Evolutionary conservation across 1,139 yeast genomes (phyloP).

Genomic region (Debaryomycetaceae sp.): DNA sequence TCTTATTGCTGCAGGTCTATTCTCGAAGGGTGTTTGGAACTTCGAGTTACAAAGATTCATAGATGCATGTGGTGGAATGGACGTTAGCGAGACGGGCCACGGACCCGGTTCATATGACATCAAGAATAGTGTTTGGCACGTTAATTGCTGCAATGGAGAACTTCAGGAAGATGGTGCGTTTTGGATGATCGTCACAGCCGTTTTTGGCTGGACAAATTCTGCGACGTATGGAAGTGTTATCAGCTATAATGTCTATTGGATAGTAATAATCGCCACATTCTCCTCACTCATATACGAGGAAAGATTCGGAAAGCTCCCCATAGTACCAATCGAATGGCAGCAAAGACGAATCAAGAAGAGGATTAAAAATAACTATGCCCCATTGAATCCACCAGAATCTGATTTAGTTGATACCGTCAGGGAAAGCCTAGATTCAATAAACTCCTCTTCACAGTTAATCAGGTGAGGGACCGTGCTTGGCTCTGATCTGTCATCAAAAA

Average conservation of each 20-base stretch:
- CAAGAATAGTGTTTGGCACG: slow-evolving; percentile 41
- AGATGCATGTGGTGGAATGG: slow-evolving; percentile 40
- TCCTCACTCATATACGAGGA: slow-evolving; percentile 29
- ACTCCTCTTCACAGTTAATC: slow-evolving; percentile 17
- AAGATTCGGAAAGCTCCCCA: slow-evolving; percentile 28
- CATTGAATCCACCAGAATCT: slow-evolving; percentile 8
- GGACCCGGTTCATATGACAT: slow-evolving; percentile 49
- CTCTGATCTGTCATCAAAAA: too few relatives aligned
- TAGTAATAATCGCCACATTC: slow-evolving; percentile 22
- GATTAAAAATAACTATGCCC: slow-evolving; percentile 8
- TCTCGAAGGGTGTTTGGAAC: slow-evolving; percentile 46
- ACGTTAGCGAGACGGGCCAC: slow-evolving; percentile 46
- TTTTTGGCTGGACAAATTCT: slow-evolving; percentile 48
- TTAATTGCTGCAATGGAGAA: slow-evolving; percentile 45
- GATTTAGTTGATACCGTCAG: slow-evolving; percentile 10
- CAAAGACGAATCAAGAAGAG: slow-evolving; percentile 48
- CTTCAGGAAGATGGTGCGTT: slow-evolving; percentile 42
- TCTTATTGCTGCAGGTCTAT: slow-evolving; percentile 44
- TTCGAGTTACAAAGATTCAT: slow-evolving; percentile 42
- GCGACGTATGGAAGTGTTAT: slow-evolving; percentile 46
- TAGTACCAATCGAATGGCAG: slow-evolving; percentile 56
- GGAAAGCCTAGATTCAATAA: slow-evolving; percentile 23
- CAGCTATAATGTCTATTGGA: slow-evolving; percentile 38
- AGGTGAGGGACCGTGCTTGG: background rate
- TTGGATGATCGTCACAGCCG: slow-evolving; percentile 46